Conservation (phyloP, 2,329 filamentous ascomycete species). For the Sphaerulina populicola region DNA sequence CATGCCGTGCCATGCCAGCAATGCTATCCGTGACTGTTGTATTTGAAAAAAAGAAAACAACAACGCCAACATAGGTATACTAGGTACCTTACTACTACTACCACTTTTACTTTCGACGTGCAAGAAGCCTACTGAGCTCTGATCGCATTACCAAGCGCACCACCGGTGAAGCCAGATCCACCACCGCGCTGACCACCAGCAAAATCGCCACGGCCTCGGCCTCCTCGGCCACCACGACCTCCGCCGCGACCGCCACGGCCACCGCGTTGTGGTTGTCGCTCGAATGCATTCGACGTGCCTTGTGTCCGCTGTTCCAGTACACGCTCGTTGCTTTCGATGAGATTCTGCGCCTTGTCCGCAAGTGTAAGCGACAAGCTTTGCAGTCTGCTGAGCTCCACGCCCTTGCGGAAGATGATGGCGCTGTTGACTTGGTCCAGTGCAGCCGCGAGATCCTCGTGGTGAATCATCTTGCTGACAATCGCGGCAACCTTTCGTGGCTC, state of each 20-base stretch:
- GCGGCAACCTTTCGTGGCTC: constrained; percentile 84
- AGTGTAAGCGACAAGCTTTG: constrained; percentile 91
- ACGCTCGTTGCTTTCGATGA: constrained; percentile 96
- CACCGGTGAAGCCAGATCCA: constrained; percentile 66
- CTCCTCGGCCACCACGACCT: constrained; percentile 52
- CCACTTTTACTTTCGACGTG: neutral
- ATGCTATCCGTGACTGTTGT: neutral
- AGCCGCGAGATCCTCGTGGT: constrained; percentile 92
- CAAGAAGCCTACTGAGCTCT: constrained; percentile 36
- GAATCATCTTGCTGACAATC: constrained; percentile 98
- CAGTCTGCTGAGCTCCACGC: constrained; percentile 90
- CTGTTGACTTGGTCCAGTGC: constrained; percentile 96
- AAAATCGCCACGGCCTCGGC: constrained; percentile 55
- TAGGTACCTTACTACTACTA: no score
- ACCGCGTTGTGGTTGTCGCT: constrained; percentile 72
- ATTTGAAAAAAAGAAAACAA: neutral
- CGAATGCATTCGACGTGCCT: constrained; percentile 89
- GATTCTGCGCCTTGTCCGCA: constrained; percentile 87
- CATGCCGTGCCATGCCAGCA: neutral
- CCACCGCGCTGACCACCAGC: constrained; percentile 44
- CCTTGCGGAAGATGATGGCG: constrained; percentile 98
- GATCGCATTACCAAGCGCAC: constrained; percentile 58
- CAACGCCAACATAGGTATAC: neutral
- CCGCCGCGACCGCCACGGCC: constrained; percentile 57
- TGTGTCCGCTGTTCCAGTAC: constrained; percentile 95